Evolutionary conservation across 768 basidiomycete genomes (phyloP), one percentile per base, ranked within the genome.

Genomic region (Leccinum broughii): DNA sequence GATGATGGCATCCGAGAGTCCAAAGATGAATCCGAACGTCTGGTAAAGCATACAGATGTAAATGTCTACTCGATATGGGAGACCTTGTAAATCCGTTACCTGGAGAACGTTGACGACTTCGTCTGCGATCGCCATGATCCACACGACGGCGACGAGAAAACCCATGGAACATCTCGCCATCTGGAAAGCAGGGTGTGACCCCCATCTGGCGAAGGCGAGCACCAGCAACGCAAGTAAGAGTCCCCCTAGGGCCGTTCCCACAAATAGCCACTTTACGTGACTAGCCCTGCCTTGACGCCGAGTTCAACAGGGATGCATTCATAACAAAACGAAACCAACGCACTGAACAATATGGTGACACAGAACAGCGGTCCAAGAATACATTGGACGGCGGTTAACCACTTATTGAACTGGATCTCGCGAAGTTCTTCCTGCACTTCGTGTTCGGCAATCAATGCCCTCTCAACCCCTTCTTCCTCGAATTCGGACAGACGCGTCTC

Each of bases 91-190:
- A 41, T 49, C 1, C 4, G 65, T 82, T 59, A 95, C 95, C 78
- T 90, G 87, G 10, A 98, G 81, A 11, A 98, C 88, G 52, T 89
- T 83, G 32, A 98, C 94, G 2, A 96, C 94, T 72, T 98, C 95
- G 71, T 97, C 95, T 1, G 95, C 95, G 52, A 98, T 95, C 6
- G 91, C 94, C 86, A 98, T 95, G 66, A 99, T 98, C 96, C 97
- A 99, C 8, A 98, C 87, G 62, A 98, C 85, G 3, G 94, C 82
- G 28, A 96, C 89, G 22, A 88, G 72, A 76, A 99, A 99, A 0
- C 97, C 96, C 81, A 95, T 88, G 24, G 87, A 89, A 69, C 93
- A 96, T 10, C 95, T 83, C 10, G 83, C 80, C 75, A 94, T 80
- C 58, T 85, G 81, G 51, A 84, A 80, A 14, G 82, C 68, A 6